Conservation (phyloP, 1,284 basidiomycete genomes). For the Microstroma glucosiphilum region DNA sequence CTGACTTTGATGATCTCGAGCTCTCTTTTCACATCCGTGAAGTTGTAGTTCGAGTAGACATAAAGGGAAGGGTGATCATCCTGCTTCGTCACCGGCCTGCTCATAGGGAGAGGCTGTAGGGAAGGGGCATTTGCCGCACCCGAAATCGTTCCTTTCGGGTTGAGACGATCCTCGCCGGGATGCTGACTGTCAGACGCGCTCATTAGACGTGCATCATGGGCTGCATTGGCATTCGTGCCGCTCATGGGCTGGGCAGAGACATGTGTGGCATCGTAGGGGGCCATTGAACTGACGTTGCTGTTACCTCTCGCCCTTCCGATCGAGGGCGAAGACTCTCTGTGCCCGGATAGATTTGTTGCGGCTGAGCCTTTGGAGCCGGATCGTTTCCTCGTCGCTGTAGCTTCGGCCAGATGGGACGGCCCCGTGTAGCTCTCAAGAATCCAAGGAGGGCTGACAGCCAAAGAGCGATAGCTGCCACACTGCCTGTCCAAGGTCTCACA, state of each 20-base stretch:
- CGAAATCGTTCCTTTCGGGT: background rate
- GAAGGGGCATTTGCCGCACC: background rate
- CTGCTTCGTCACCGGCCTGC: slow-evolving; percentile 12
- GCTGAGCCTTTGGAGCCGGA: background rate
- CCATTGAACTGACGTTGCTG: background rate
- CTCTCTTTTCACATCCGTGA: slow-evolving; percentile 43
- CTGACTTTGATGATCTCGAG: slow-evolving; percentile 32
- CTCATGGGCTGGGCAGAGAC: background rate
- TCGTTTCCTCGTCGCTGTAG: background rate
- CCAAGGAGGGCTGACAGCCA: slow-evolving; percentile 27
- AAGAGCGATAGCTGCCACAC: slow-evolving; percentile 38
- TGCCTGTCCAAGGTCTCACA: slow-evolving; percentile 31
- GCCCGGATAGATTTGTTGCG: background rate
- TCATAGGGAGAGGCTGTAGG: slow-evolving; percentile 26
- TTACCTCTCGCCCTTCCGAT: background rate
- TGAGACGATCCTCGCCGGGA: no score
- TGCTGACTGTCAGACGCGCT: no score
- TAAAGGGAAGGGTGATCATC: slow-evolving; percentile 20
- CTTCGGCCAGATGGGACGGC: background rate
- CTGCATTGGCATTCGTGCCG: background rate
- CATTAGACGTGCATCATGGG: no score
- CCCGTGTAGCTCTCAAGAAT: slow-evolving; percentile 13
- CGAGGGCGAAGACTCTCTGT: no score
- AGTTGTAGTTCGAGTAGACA: slow-evolving; percentile 46
- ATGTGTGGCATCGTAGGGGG: no score